Evolutionary conservation across 2,329 filamentous ascomycete species (phyloP), one percentile per base, ranked within the genome.

Genomic region (Didymella sp.): DNA sequence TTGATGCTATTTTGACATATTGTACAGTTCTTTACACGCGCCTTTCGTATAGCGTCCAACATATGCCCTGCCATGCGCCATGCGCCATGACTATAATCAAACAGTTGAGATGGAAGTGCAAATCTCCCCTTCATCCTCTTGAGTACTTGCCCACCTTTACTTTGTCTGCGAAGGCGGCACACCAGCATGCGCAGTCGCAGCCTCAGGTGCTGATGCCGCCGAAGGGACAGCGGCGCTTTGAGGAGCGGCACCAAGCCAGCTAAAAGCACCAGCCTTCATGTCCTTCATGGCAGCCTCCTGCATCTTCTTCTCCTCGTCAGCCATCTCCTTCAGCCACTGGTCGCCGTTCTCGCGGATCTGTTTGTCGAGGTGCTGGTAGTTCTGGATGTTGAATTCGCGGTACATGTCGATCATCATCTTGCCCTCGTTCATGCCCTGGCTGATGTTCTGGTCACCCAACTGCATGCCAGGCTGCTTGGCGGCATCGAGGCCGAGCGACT

Each of bases 321-420:
- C 90, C 82, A 96, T 93, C 77, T 98, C 94, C 81, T 93, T 93
- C 67, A 99, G 82, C 91, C 93, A 97, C 80, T 94, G 92, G 76
- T 94, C 92, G 49, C 93, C 95, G 73, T 98, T 95, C 77, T 96
- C 90, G 43, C 89, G 85, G 68, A 99, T 96, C 80, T 96, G 90
- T 78, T 88, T 89, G 77, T 98, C 94, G 60, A 98, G 84, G 66
- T 88, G 79, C 81, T 96, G 87, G 78, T 98, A 99, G 77, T 93
- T 90, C 76, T 89, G 89, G 79, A 93, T 90, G 30, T 95, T 95
- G 46, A 92, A 86, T 79, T 99, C 95, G 46, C 95, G 88, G 47
- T 95, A 92, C 76, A 96, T 88, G 73, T 99, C 95, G 78, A 93
- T 92, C 64, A 97, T 82, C 91, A 98, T 97, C 85, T 98, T 99